Base-by-base conservation (phyloP, 2,329 filamentous ascomycete species). In the Fusarium vanettenii region DNA sequence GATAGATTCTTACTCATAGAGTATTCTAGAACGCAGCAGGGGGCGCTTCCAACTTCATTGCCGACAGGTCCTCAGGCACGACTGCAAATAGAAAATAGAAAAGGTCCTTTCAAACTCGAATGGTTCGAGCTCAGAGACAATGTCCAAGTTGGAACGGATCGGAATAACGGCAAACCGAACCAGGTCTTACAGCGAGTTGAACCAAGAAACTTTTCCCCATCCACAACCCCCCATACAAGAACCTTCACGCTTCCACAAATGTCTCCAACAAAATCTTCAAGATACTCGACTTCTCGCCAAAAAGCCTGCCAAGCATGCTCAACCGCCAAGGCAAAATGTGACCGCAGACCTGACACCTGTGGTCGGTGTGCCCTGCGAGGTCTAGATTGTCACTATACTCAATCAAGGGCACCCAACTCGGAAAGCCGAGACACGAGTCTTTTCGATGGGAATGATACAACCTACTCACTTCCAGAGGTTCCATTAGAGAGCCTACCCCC, bases 241-340 rank as follows among this genome's bases (percentile, higher is more conserved):
- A 27, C 11, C 22, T 35, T n/a, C 6, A 50, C 6, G 25, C 16
- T 45, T 22, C 7, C n/a, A 9, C 10, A 16, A 20, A 69, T 69
- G 66, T 20, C 66, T 39, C 66, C 64, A 25, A 48, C 67, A n/a
- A 75, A 60, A 52, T 27, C 45, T 6, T 60, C 66, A 9, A 67
- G 72, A 65, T 85, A 85, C 69, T 73, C 82, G 20, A 77, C 75
- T 13, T 82, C 84, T 2, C 81, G 84, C 13, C 84, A 85, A 67
- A 86, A 84, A 62, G 81, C 82, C 41, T 86, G 85, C 64, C 79
- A 80, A 14, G 70, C 77, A 10, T 86, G 85, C 48, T 82, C 81
- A 2, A 41, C 65, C 16, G 81, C 84, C 59, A 86, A 86, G 69
- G 80, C 79, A 29, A 85, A 80, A 78, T 86, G 85, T 70, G 82